A percentile compares a stretch with the other conserved stretches of the same genome.
Evolutionary conservation across 352 stramenopile genomes (phyloP).

Genomic region (Globisporangium viniferum): DNA sequence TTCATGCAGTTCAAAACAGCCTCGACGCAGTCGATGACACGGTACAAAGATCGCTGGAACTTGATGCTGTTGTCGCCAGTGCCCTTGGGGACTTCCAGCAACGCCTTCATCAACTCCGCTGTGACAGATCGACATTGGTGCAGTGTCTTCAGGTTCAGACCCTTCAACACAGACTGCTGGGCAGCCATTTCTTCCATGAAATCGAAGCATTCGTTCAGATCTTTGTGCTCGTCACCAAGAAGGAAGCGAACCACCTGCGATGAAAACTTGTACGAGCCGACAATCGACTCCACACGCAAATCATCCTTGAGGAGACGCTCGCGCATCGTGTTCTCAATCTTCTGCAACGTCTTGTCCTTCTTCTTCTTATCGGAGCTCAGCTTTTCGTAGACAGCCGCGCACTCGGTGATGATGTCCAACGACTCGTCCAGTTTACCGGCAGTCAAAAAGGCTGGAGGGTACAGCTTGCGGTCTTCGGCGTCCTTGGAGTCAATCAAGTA

Average conservation of each 20-base stretch:
- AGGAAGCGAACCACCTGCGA: constrained; percentile 78
- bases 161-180: constrained; percentile 76
- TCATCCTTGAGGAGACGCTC: constrained; percentile 84
- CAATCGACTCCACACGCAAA: constrained; percentile 72
- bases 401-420: constrained; percentile 83
- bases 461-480: constrained; percentile 70
- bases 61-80: constrained; percentile 82
- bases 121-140: constrained; percentile 64
- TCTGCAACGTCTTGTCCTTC: constrained; percentile 85
- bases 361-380: constrained; percentile 87
- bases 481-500: constrained; percentile 86
- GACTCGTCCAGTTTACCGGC: constrained; percentile 86
- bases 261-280: constrained; percentile 87
- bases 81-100: constrained; percentile 78
- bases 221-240: constrained; percentile 80
- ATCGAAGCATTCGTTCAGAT: constrained; percentile 80
- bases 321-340: constrained; percentile 84
- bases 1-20: constrained; percentile 81
- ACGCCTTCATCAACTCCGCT: constrained; percentile 83
- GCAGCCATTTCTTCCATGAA: constrained; percentile 85
- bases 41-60: constrained; percentile 82
- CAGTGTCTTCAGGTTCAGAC: constrained; percentile 77
- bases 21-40: constrained; percentile 83
- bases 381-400: constrained; percentile 75
- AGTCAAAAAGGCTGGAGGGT: constrained; percentile 82